Evolutionary conservation across 768 basidiomycete genomes (phyloP).

Genomic region (Termitomyces sp.): DNA sequence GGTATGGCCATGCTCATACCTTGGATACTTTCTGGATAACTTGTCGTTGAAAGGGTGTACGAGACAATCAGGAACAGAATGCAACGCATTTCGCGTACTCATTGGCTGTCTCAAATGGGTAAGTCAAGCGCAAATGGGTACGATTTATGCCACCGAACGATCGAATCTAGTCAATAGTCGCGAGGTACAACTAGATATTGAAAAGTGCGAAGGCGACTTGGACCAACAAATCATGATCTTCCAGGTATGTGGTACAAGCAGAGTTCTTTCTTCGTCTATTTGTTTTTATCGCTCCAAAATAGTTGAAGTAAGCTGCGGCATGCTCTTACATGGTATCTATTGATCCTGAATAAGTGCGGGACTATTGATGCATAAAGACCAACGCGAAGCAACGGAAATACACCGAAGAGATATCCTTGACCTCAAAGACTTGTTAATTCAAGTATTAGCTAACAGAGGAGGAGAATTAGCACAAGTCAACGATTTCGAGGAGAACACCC

Average conservation of each 20-base stretch:
- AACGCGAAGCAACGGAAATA: constrained; percentile 22
- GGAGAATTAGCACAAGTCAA: constrained; percentile 30
- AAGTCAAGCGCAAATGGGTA: constrained; percentile 9
- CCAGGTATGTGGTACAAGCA: constrained; percentile 25
- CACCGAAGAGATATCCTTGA: constrained; percentile 25
- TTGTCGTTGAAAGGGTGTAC: constrained; percentile 28
- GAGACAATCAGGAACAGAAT: constrained; percentile 32
- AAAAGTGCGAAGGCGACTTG: constrained; percentile 36
- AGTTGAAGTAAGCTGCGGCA: constrained; percentile 18
- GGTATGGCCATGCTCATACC: constrained; percentile 24
- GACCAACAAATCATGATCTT: constrained; percentile 35
- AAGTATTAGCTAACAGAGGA: constrained; percentile 27
- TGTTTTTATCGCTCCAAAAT: background rate
- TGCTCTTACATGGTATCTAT: background rate
- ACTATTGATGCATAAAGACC: constrained; percentile 20
- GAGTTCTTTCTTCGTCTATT: background rate
- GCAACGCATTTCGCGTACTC: constrained; percentile 32
- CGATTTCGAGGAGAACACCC: constrained; percentile 28
- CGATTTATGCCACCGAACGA: background rate
- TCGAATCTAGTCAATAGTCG: constrained; percentile 32
- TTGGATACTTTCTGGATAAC: background rate
- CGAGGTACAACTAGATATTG: constrained; percentile 42
- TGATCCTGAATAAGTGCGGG: constrained; percentile 18
- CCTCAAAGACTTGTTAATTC: constrained; percentile 31
- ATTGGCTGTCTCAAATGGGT: constrained; percentile 33